phyloP scores from a whole-genome alignment of 805 yeast species.

The Wickerhamomyces hampshirensis region DNA sequence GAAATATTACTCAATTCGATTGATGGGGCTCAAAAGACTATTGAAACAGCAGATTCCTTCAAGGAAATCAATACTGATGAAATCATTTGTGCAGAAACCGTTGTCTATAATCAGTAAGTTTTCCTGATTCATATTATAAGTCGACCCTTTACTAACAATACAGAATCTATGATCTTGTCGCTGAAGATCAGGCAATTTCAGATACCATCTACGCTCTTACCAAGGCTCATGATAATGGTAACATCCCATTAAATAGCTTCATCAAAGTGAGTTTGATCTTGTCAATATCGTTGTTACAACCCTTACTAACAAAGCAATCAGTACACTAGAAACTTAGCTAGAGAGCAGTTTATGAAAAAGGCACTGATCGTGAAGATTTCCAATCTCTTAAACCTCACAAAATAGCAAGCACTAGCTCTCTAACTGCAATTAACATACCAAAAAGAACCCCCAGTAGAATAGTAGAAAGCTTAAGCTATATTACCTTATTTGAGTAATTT shows the following conservation, averaged over 20 bases:
- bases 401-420: neutral
- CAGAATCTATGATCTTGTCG: conserved; percentile 48
- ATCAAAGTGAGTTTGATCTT: conserved; percentile 25
- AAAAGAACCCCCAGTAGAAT: too few species aligned
- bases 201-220: conserved; percentile 61
- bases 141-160: conserved; percentile 3
- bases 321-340: conserved; percentile 46
- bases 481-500: too few species aligned
- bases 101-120: conserved; percentile 46
- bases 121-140: neutral
- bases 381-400: conserved; percentile 8
- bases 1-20: conserved; percentile 26
- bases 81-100: conserved; percentile 44
- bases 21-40: conserved; percentile 25
- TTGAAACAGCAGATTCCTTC: conserved; percentile 27
- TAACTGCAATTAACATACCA: neutral
- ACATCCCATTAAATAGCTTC: conserved; percentile 38
- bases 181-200: conserved; percentile 65
- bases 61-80: conserved; percentile 36
- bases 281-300: neutral
- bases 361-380: conserved; percentile 40
- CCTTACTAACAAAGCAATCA: conserved; percentile 33
- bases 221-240: conserved; percentile 47
- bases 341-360: conserved; percentile 57
- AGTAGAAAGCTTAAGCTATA: too few species aligned